These are phyloP conservation scores for Chaetomiaceae sp. DNA, from an alignment of 2,329 filamentous ascomycete genomes.

Conservation along the genomic window DNA sequence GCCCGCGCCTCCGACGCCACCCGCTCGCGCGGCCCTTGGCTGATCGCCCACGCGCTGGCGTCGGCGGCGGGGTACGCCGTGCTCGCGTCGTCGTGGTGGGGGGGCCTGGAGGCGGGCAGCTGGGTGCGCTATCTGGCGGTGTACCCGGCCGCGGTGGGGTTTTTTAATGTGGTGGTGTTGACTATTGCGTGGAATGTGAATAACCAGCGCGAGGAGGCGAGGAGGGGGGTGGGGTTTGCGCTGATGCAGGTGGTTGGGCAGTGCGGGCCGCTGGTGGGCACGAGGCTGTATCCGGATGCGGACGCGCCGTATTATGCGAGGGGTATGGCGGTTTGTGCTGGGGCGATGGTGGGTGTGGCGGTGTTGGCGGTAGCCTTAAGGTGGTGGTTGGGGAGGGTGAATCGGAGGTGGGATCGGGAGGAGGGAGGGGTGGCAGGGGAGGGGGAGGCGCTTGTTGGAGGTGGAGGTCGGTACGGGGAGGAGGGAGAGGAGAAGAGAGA, in stretches of 20 bases:
- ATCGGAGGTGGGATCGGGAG: constrained; percentile 9
- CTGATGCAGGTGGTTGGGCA: constrained; percentile 78
- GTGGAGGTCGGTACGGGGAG: neutral
- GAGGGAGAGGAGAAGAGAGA: neutral
- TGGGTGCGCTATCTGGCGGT: constrained; percentile 64
- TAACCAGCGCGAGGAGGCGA: constrained; percentile 65
- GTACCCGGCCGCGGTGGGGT: constrained; percentile 72
- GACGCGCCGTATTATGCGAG: constrained; percentile 56
- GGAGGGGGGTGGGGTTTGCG: constrained; percentile 70
- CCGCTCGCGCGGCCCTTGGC: constrained; percentile 55
- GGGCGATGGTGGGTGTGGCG: constrained; percentile 57
- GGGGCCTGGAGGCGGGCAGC: constrained; percentile 32
- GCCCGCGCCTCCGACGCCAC: constrained; percentile 65
- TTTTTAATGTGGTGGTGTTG: constrained; percentile 77
- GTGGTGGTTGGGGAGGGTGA: constrained; percentile 19
- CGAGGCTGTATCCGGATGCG: constrained; percentile 54
- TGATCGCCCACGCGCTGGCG: constrained; percentile 62
- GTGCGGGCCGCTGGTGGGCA: constrained; percentile 67
- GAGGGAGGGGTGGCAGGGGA: neutral
- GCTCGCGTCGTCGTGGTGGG: constrained; percentile 57
- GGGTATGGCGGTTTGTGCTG: constrained; percentile 58
- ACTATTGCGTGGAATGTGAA: constrained; percentile 87
- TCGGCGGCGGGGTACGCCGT: constrained; percentile 55
- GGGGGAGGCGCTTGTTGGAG: constrained; percentile 12
- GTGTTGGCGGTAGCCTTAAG: constrained; percentile 49